Evolutionary conservation across 2,329 filamentous ascomycete species (phyloP).

Genomic region (Periconia macrospinosa): DNA sequence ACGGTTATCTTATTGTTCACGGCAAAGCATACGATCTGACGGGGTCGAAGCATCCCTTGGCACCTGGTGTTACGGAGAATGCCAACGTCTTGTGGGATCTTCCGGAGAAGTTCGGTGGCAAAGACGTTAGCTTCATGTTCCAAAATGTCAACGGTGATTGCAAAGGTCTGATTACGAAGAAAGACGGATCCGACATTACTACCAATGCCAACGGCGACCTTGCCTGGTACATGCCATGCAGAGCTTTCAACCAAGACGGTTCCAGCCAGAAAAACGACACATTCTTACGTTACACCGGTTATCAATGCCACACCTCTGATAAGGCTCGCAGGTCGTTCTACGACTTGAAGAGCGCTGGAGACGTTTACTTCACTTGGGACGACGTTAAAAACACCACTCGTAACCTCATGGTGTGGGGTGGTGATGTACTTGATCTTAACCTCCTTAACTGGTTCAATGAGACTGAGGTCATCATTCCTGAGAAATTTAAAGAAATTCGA

Average conservation of each 20-base stretch:
- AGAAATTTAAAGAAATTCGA: constrained; percentile 77
- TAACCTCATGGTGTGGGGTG: constrained; percentile 92
- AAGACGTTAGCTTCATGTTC: constrained; percentile 95
- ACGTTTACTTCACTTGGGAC: constrained; percentile 96
- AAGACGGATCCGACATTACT: constrained; percentile 74
- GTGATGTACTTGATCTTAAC: constrained; percentile 87
- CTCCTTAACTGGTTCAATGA: constrained; percentile 89
- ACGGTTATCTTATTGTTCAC: constrained; percentile 94
- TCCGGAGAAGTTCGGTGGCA: constrained; percentile 78
- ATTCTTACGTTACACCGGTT: constrained; percentile 76
- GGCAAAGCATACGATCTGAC: constrained; percentile 86
- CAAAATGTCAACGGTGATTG: constrained; percentile 98
- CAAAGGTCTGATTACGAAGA: constrained; percentile 81
- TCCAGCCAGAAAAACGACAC: constrained; percentile 76
- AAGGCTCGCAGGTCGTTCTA: constrained; percentile 76
- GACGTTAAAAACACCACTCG: constrained; percentile 87
- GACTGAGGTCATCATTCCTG: constrained; percentile 73
- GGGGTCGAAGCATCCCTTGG: constrained; percentile 75
- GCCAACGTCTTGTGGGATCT: constrained; percentile 87
- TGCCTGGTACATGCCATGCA: constrained; percentile 97
- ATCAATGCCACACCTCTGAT: constrained; percentile 81
- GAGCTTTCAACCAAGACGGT: constrained; percentile 89
- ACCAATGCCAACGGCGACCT: constrained; percentile 70
- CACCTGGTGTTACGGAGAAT: constrained; percentile 71
- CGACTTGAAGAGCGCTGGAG: constrained; percentile 67